Conservation (phyloP, 345 rosid species). For the Trapa incisa region DNA sequence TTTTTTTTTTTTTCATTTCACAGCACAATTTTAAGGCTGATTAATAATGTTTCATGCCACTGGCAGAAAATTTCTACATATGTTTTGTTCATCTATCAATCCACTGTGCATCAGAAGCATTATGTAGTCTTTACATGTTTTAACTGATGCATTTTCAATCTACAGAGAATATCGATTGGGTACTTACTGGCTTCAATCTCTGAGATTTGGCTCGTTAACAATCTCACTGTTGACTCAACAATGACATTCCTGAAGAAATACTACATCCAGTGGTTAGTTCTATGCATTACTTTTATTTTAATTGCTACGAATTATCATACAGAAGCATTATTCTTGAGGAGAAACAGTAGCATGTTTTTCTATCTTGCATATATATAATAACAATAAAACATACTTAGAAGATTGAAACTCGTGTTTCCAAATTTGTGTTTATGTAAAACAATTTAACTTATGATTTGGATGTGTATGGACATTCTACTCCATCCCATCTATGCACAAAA, state of each 20-base stretch:
- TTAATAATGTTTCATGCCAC: not conserved
- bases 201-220: constrained; percentile 47
- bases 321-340: not conserved
- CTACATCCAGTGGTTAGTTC: constrained; percentile 43
- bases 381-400: not conserved
- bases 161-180: constrained; percentile 54
- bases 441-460: too few relatives aligned
- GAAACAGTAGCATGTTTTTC: not conserved
- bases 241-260: constrained; percentile 31
- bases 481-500: too few relatives aligned
- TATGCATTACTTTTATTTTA: not conserved
- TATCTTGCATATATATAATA: not conserved
- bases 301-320: not conserved
- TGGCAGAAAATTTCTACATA: not conserved
- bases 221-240: constrained; percentile 24
- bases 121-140: not conserved
- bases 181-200: constrained; percentile 42
- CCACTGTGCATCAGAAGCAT: not conserved
- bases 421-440: too few relatives aligned
- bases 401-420: too few relatives aligned
- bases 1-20: not conserved
- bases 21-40: not conserved
- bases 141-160: constrained; percentile 11
- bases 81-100: not conserved
- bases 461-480: too few relatives aligned